Conservation (phyloP, 2,329 filamentous ascomycete genomes). For the Allantophomopsis lycopodina region DNA sequence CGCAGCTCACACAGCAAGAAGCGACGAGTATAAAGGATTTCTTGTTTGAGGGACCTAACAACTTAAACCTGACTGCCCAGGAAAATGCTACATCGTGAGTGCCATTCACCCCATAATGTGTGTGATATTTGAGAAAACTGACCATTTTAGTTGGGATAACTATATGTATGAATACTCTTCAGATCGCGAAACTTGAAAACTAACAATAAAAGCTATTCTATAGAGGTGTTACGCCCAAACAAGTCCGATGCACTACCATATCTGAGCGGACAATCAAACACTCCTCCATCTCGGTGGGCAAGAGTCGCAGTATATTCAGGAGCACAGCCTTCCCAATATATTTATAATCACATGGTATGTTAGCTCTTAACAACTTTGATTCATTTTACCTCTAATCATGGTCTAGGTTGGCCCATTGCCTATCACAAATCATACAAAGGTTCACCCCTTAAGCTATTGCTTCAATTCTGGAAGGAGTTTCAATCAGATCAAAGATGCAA, state of each 20-base stretch:
- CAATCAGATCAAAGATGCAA: constrained; percentile 1
- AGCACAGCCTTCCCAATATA: not conserved
- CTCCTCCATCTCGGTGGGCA: constrained; percentile 5
- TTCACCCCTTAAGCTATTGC: constrained; percentile 3
- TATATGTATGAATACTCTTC: not conserved
- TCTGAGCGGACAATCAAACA: constrained; percentile 2
- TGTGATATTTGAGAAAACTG: not conserved
- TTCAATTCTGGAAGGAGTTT: constrained; percentile 5
- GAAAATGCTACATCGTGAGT: not conserved
- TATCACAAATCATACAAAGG: constrained; percentile 1
- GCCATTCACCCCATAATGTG: not conserved
- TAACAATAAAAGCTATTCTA: not conserved
- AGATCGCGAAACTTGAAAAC: not conserved
- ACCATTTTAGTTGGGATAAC: not conserved
- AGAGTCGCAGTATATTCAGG: constrained; percentile 5
- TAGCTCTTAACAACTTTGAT: not conserved
- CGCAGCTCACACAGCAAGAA: not conserved
- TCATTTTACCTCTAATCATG: not conserved
- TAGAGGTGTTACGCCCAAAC: constrained; percentile 8
- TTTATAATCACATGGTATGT: constrained; percentile 5
- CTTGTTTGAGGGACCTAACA: not conserved
- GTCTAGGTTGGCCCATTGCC: constrained; percentile 8
- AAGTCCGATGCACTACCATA: constrained; percentile 8
- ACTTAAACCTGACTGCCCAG: not conserved
- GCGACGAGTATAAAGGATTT: not conserved